phyloP scores from a whole-genome alignment of 441 rosid genomes.

The Adansonia grandidieri region DNA sequence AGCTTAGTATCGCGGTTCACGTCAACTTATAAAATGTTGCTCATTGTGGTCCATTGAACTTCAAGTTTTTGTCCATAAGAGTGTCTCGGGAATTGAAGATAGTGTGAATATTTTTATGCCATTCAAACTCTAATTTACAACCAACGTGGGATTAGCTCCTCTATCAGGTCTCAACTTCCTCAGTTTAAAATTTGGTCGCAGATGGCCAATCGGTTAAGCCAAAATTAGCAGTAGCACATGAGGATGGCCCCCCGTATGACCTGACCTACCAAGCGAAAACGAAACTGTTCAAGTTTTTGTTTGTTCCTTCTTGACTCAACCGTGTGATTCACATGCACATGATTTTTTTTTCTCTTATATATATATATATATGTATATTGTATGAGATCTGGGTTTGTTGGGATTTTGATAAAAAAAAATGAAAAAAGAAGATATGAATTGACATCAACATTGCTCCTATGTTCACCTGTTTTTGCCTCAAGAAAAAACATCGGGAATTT shows the following conservation, averaged over 20 bases:
- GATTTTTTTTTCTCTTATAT: not conserved
- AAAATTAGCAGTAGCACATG: conserved; percentile 23
- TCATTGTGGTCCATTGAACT: too few species aligned
- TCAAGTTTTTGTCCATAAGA: too few species aligned
- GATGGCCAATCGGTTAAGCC: conserved; percentile 1
- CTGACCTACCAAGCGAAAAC: conserved; percentile 29
- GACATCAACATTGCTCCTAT: conserved; percentile 1
- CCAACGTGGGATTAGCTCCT: too few species aligned
- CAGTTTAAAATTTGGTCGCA: not conserved
- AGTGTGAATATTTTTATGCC: too few species aligned
- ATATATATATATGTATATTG: not conserved
- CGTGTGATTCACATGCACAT: conserved; percentile 16
- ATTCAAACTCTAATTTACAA: too few species aligned
- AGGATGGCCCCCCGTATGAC: conserved; percentile 25
- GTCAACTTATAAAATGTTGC: too few species aligned
- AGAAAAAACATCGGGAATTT: not conserved
- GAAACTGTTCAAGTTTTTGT: conserved; percentile 33
- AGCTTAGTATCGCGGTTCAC: conserved; percentile 23
- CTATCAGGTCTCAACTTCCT: not conserved
- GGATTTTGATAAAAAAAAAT: conserved; percentile 12
- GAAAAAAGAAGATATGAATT: not conserved
- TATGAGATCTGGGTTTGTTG: conserved; percentile 25
- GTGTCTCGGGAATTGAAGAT: too few species aligned
- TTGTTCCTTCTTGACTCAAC: conserved; percentile 35
- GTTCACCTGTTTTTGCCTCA: not conserved